phyloP scores from a whole-genome alignment of 2,329 filamentous ascomycete genomes.

The Diaporthe vaccinii region DNA sequence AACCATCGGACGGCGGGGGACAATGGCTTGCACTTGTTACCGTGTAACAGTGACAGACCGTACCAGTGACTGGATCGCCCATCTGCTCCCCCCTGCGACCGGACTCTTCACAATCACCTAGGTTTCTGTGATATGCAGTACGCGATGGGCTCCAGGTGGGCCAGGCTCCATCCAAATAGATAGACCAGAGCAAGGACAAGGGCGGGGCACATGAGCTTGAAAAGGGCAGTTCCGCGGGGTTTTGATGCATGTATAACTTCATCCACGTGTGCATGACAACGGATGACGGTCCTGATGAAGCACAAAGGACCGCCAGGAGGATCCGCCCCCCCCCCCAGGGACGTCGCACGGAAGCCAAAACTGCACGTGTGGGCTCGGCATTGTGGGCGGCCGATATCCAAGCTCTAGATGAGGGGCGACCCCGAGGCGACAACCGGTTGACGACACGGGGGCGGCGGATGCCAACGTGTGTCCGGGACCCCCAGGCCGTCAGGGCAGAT shows the following conservation, averaged over 20 bases:
- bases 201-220: neutral
- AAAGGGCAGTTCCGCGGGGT: neutral
- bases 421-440: neutral
- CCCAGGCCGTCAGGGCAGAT: constrained; percentile 1
- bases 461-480: neutral
- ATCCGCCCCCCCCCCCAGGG: neutral
- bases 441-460: neutral
- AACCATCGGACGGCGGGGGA: neutral
- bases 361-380: neutral
- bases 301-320: neutral
- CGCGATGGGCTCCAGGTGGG: neutral
- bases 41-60: neutral
- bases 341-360: neutral
- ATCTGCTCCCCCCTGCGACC: neutral
- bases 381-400: constrained; percentile 1
- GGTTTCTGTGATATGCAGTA: neutral
- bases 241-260: neutral
- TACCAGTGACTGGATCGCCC: neutral
- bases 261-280: neutral
- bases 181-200: neutral
- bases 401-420: neutral
- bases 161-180: neutral
- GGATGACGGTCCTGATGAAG: constrained; percentile 13
- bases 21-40: neutral
- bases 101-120: neutral